Conservation (phyloP, 805 yeast genomes). For the Kodamaea jinghongensis region DNA sequence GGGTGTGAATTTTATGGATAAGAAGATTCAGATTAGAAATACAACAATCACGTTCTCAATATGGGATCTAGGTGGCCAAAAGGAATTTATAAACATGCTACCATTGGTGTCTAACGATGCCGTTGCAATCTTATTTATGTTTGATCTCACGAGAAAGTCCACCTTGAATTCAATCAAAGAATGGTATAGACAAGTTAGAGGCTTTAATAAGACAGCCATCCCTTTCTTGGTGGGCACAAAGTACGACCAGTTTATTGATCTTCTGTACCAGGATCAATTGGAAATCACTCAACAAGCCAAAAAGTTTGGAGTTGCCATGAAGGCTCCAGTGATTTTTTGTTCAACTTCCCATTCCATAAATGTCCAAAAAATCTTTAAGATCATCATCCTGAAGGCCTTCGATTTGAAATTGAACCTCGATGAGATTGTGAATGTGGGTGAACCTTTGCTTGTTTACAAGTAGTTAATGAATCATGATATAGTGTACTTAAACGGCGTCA, state of each 20-base stretch:
- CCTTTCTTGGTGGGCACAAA: slow-evolving; percentile 93
- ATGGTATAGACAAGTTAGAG: slow-evolving; percentile 92
- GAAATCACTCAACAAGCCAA: slow-evolving; percentile 81
- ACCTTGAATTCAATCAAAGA: slow-evolving; percentile 86
- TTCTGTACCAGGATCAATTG: slow-evolving; percentile 76
- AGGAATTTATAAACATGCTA: slow-evolving; percentile 92
- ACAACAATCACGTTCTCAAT: slow-evolving; percentile 88
- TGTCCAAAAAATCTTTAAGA: slow-evolving; percentile 89
- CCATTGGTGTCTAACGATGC: slow-evolving; percentile 92
- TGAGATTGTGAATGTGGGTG: slow-evolving; percentile 83
- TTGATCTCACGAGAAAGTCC: slow-evolving; percentile 80
- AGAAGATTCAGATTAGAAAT: slow-evolving; percentile 75
- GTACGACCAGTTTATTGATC: slow-evolving; percentile 79
- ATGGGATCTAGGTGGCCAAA: slow-evolving; percentile 96
- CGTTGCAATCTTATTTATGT: slow-evolving; percentile 85
- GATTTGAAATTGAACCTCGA: slow-evolving; percentile 80
- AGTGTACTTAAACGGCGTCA: background rate
- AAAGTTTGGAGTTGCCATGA: slow-evolving; percentile 86
- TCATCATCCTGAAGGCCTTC: slow-evolving; percentile 85
- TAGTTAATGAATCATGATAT: background rate
- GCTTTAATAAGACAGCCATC: slow-evolving; percentile 85
- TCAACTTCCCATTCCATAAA: slow-evolving; percentile 91
- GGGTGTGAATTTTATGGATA: slow-evolving; percentile 95
- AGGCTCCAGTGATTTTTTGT: slow-evolving; percentile 78
- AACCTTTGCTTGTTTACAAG: slow-evolving; percentile 77